A percentile compares a stretch with the other conserved stretches of the same genome.
phyloP scores from a whole-genome alignment of 495 filamentous ascomycete genomes.

The Aspergillus sparsus region DNA sequence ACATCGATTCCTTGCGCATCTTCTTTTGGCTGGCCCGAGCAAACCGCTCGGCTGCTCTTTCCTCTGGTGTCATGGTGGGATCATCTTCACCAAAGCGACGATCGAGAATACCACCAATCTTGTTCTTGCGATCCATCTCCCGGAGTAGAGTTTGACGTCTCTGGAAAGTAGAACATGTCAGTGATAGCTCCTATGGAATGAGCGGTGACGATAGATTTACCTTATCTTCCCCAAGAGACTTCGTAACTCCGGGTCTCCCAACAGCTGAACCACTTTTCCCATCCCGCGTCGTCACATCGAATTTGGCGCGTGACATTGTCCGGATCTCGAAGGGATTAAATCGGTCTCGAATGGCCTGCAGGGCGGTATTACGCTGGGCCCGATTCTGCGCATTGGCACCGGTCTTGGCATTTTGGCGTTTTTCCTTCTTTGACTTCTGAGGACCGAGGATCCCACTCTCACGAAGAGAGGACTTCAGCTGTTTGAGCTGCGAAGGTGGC shows the following conservation, averaged over 20 bases:
- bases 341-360: conserved; percentile 83
- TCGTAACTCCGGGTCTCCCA: conserved; percentile 73
- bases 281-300: conserved; percentile 66
- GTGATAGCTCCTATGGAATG: conserved; percentile 3
- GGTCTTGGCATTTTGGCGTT: conserved; percentile 68
- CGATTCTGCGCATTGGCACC: conserved; percentile 62
- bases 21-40: conserved; percentile 75
- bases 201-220: conserved; percentile 48
- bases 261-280: conserved; percentile 52
- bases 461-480: conserved; percentile 83
- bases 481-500: conserved; percentile 95
- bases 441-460: conserved; percentile 86
- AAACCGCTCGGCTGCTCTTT: conserved; percentile 88
- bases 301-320: conserved; percentile 68
- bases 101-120: conserved; percentile 89
- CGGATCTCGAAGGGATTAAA: conserved; percentile 98
- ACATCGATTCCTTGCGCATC: conserved; percentile 72
- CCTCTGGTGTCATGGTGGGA: conserved; percentile 88
- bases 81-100: conserved; percentile 96
- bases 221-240: conserved; percentile 83
- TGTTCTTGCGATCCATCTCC: conserved; percentile 83
- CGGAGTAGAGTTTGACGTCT: conserved; percentile 76
- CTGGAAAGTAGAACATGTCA: conserved; percentile 40
- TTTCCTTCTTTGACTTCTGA: conserved; percentile 89
- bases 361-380: conserved; percentile 69